Base-by-base conservation (phyloP, 352 stramenopile species). In the Globisporangium radiosum region DNA sequence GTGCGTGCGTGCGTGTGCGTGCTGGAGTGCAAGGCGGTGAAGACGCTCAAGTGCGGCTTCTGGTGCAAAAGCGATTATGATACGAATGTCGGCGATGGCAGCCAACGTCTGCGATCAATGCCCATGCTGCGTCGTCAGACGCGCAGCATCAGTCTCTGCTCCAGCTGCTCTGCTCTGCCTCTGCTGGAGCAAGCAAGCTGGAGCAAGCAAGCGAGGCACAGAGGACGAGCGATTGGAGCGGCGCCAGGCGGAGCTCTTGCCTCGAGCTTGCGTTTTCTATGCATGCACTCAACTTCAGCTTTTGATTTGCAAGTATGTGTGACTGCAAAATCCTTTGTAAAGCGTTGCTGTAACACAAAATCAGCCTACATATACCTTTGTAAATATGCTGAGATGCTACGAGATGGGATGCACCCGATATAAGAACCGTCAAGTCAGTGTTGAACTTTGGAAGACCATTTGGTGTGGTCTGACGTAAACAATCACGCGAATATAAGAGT, bases 21-120 rank as follows among this genome's bases (percentile, higher is more conserved):
- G 59, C 43, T 13, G 49, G 25, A 3, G 25, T 33, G 25, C 25
- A 33, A 33, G 25, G 25, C 25, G 25, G 25, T 33, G 25, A 33
- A 33, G 25, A 33, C 25, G 25, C 25, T 33, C 25, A 3, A 33
- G 25, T 33, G 25, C 25, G 25, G 25, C 25, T 33, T 42, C 38
- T 39, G 59, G 37, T 47, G 59, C 52, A 45, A 64, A 64, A 64
- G 52, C 59, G 47, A 43, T 56, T 56, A 45, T 59, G 59, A 43
- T 7, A 33, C 17, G n/a, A 13, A 6, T 14, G 42, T 37, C 42
- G 19, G n/a, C 33, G 44, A 44, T 14, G n/a, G 14, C 43, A 15
- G 25, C 25, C 43, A 17, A 25, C 25, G 15, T 19, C 48, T 53
- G 47, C 17, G 14, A 45, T 14, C 6, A 6, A 15, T 1, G 43